Evolutionary conservation across 164 flowering plant species (phyloP), one percentile per base, ranked within the genome.

Genomic region (Euptelea pleiosperma): DNA sequence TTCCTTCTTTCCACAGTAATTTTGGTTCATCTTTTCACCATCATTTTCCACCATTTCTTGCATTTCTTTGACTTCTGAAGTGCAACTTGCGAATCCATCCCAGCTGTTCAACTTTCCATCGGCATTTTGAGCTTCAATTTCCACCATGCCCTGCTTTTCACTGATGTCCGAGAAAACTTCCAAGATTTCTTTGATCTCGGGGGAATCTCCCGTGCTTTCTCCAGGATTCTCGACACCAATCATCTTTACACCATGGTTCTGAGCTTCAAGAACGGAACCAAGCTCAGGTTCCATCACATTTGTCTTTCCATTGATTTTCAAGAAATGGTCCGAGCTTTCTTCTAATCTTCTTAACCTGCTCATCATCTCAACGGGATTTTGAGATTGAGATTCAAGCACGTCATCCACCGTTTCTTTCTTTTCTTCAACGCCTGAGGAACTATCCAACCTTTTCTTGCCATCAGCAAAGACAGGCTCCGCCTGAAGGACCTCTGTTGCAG

Each of bases 1-100:
- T 6, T 21, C 57, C 1, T 40, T 61, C 57, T 34, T 61, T 39
- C 47, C 39, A 30, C 31, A 28, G 28, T 44, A 39, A 5, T 6
- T 51, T 42, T 6, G 30, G 3, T 33, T 44, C 48, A 51, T 16
- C 56, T 31, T 31, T 9, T 29, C 10, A 41, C 19, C 9, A 2
- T 28, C 15, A 39, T 3, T n/a, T 40, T 12, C 50, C 47, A 29
- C 29, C 15, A 29, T 28, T 30, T 37, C 56, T 26, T 40, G 64
- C 50, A 21, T 34, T 26, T 37, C 55, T 25, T 40, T 37, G 18
- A 50, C 12, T 47, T 44, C 52, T 14, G 33, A 6, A 52, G 9
- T 4, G 26, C 31, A 25, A 35, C 6, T 16, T 24, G 15, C 45
- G 16, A 15, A 8, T 14, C 22, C 34, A 12, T 26, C 18, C n/a